Evolutionary conservation across 2,329 filamentous ascomycete genomes (phyloP).

Genomic region (Cadophora sp.): DNA sequence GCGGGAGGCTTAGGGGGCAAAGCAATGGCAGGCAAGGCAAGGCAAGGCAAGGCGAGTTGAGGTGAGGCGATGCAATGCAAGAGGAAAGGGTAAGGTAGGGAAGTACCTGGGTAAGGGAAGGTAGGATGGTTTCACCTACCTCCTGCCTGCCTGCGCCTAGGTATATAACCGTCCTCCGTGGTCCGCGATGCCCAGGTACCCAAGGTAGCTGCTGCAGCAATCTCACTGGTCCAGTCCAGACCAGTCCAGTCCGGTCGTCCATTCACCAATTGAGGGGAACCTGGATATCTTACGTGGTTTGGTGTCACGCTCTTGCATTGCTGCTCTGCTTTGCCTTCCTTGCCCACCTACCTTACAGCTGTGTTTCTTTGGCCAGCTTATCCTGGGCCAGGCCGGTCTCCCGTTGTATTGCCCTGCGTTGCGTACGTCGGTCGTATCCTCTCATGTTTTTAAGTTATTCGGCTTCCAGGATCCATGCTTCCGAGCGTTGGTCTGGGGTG

Average conservation of each 20-base stretch:
- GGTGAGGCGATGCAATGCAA: background rate
- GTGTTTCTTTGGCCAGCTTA: background rate
- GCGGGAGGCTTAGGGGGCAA: too few species aligned
- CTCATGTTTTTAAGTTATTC: background rate
- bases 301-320: constrained; percentile 1
- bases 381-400: too few species aligned
- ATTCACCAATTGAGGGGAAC: constrained; percentile 2
- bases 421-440: too few species aligned
- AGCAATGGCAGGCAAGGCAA: too few species aligned
- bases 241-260: too few species aligned
- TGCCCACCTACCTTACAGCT: too few species aligned
- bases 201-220: background rate
- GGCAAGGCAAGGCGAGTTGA: too few species aligned
- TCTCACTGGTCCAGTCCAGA: constrained; percentile 2
- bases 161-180: constrained; percentile 10
- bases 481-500: background rate
- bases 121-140: background rate
- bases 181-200: background rate
- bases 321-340: too few species aligned
- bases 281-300: background rate
- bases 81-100: too few species aligned
- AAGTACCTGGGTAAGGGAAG: too few species aligned
- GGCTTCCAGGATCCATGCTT: background rate
- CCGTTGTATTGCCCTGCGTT: too few species aligned
- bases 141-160: background rate